Percentiles rank a stretch among this genome's conserved stretches.
Evolutionary conservation across 2,329 filamentous ascomycete species (phyloP).

Genomic region (Davidsoniella virescens): DNA sequence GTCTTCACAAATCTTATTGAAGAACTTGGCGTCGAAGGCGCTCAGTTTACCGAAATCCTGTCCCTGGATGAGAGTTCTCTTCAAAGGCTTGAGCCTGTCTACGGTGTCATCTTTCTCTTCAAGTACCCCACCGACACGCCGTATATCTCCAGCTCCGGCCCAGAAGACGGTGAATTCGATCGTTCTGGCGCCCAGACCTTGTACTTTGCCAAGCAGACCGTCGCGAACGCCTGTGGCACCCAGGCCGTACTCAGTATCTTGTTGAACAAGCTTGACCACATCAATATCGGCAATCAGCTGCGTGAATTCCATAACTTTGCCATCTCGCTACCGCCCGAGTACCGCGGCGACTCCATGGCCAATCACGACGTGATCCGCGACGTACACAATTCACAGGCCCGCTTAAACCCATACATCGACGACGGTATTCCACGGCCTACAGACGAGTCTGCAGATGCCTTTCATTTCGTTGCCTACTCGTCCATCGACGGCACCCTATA

Average conservation of each 20-base stretch:
- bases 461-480: constrained; percentile 95
- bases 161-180: constrained; percentile 72
- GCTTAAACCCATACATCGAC: constrained; percentile 78
- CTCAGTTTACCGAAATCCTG: constrained; percentile 94
- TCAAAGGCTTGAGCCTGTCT: constrained; percentile 56
- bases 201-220: constrained; percentile 94
- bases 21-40: constrained; percentile 72
- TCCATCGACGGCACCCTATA: constrained; percentile 66
- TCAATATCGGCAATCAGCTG: constrained; percentile 58
- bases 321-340: constrained; percentile 61
- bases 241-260: constrained; percentile 86
- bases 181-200: constrained; percentile 54
- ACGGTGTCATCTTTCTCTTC: constrained; percentile 98
- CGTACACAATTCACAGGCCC: constrained; percentile 81
- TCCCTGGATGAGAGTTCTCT: constrained; percentile 67
- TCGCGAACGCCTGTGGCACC: constrained; percentile 95
- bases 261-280: constrained; percentile 58
- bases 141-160: constrained; percentile 43
- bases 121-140: constrained; percentile 67
- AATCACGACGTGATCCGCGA: constrained; percentile 54
- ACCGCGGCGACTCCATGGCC: constrained; percentile 43
- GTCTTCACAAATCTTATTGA: constrained; percentile 96
- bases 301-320: constrained; percentile 78
- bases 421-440: constrained; percentile 34
- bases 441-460: constrained; percentile 68